Evolutionary conservation across 1,284 basidiomycete species (phyloP), one percentile per base, ranked within the genome.

Genomic region (Ganoderma multipileum): DNA sequence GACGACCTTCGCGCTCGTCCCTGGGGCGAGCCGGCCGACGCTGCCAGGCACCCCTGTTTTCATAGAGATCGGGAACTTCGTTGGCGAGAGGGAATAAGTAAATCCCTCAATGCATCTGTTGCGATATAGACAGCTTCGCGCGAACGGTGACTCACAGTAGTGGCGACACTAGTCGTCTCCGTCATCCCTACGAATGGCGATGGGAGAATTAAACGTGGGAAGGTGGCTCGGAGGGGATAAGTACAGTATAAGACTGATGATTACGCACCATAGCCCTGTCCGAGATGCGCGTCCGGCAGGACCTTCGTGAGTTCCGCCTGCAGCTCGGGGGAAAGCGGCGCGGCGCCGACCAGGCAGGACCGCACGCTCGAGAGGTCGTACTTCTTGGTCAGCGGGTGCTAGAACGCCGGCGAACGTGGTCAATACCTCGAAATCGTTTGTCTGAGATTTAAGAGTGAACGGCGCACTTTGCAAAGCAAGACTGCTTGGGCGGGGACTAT

Each of bases 311-410:
- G 76, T 70, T 88, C 83, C 39, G 82, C 72, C 61, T 85, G 88
- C 26, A 93, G 81, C 73, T 92, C 92, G n/a, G 85, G 81, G 1
- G 91, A 89, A 2, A 95, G 79, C 0, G 93, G 93, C 0, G 93
- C 93, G 0, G 92, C 94, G 12, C 91, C 91, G 36, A 83, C 82
- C 79, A 94, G 84, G 67, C 88, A 83, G 74, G 85, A 81, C 65
- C 87, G 83, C 57, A 95, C 78, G 63, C 83, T 80, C 26, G 82
- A 84, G 36, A 96, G 81, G 73, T 94, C 86, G 74, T 90, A 91
- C 42, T 91, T 83, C 73, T 89, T 87, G 16, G 86, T 84, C 11
- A 84, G 84, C n/a, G 92, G 89, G 77, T 91, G 87, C 90, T 94
- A n/a, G n/a, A n/a, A n/a, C n/a, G n/a, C n/a, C n/a, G 14, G 36